A percentile compares a stretch with the other conserved stretches of the same genome.
These are phyloP conservation scores for Fusarium musae DNA, from an alignment of 2,329 filamentous ascomycete species.

Conservation along the genomic window DNA sequence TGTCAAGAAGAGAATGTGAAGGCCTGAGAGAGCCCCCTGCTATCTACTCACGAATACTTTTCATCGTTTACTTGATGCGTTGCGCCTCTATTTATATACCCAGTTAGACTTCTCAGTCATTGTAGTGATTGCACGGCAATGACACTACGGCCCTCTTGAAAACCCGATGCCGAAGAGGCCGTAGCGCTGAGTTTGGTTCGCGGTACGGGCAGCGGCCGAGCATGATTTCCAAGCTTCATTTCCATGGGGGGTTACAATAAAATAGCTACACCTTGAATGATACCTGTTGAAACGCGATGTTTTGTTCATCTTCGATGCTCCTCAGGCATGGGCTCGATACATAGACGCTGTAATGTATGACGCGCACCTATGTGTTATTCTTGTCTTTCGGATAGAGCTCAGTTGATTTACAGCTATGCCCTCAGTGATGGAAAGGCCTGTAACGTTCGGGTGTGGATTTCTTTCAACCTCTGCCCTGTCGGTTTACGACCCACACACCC, in stretches of 20 bases:
- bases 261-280: not conserved
- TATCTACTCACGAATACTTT: not conserved
- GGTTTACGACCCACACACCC: constrained; percentile 34
- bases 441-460: not conserved
- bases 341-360: not conserved
- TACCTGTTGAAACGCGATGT: too few relatives aligned
- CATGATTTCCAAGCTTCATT: not conserved
- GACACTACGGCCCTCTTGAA: constrained; percentile 17
- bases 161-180: constrained; percentile 31
- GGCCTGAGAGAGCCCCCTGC: not conserved
- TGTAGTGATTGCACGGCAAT: not conserved
- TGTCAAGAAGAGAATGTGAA: not conserved
- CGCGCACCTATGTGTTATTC: not conserved
- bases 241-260: not conserved
- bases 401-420: not conserved
- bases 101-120: not conserved
- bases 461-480: constrained; percentile 23
- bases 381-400: not conserved
- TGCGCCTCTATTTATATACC: not conserved
- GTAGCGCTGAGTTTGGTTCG: constrained; percentile 15
- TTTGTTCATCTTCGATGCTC: not conserved
- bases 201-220: constrained; percentile 26
- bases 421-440: not conserved
- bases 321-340: not conserved
- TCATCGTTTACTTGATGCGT: not conserved